These are phyloP conservation scores for Euphorbia peplus DNA, from an alignment of 345 rosid genomes.

Conservation along the genomic window DNA sequence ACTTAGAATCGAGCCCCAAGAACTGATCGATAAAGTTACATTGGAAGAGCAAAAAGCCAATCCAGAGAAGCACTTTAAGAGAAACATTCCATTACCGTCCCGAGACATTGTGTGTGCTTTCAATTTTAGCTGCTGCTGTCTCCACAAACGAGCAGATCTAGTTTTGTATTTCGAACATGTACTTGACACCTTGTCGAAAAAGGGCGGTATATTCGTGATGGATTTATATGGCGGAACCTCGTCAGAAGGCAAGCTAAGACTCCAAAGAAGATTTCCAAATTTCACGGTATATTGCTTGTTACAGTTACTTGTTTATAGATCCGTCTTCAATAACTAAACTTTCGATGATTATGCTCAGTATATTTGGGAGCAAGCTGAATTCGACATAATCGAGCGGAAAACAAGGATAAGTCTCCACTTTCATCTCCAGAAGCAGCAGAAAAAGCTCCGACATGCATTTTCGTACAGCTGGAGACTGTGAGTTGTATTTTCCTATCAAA, in stretches of 20 bases:
- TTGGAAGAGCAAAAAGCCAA: slow-evolving; percentile 35
- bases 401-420: slow-evolving; percentile 88
- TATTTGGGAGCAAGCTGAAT: slow-evolving; percentile 88
- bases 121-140: slow-evolving; percentile 90
- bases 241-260: slow-evolving; percentile 66
- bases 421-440: slow-evolving; percentile 74
- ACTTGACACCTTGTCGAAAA: slow-evolving; percentile 53
- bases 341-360: slow-evolving; percentile 46
- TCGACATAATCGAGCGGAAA: slow-evolving; percentile 65
- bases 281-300: slow-evolving; percentile 58
- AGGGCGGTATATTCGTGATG: slow-evolving; percentile 83
- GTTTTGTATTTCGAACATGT: slow-evolving; percentile 75
- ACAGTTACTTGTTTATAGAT: neutral
- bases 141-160: slow-evolving; percentile 69
- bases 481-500: slow-evolving; percentile 23
- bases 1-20: slow-evolving; percentile 47
- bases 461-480: slow-evolving; percentile 94
- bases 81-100: slow-evolving; percentile 39
- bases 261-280: slow-evolving; percentile 72
- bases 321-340: neutral
- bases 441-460: slow-evolving; percentile 71
- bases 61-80: slow-evolving; percentile 26
- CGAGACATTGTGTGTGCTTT: slow-evolving; percentile 92
- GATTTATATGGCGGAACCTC: slow-evolving; percentile 93
- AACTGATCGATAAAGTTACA: slow-evolving; percentile 36